phyloP scores from a whole-genome alignment of 1,284 basidiomycete species.

The Cutaneotrichosporon daszewskae region DNA sequence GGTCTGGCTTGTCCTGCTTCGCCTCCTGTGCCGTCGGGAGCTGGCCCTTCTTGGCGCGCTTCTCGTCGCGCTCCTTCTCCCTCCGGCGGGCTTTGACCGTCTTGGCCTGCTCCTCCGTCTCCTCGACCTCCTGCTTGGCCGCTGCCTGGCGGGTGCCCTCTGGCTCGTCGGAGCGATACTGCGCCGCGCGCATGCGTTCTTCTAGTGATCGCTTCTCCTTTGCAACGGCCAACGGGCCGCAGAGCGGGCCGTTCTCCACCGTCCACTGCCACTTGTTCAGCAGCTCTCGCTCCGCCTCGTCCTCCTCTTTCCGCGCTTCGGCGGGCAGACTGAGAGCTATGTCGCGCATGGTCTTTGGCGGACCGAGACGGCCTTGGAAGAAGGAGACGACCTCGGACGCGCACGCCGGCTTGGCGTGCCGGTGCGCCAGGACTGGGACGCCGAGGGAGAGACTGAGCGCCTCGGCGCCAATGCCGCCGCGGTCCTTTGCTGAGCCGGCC shows the following conservation, averaged over 20 bases:
- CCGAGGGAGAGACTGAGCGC: constrained; percentile 69
- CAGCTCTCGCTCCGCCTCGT: constrained; percentile 24
- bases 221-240: constrained; percentile 17
- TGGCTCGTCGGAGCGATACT: constrained; percentile 1
- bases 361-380: constrained; percentile 41
- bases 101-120: not conserved
- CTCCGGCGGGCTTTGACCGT: not conserved
- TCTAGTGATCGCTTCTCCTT: constrained; percentile 4
- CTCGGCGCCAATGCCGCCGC: constrained; percentile 77
- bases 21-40: not conserved
- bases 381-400: constrained; percentile 62
- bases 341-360: constrained; percentile 13
- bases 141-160: not conserved
- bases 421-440: constrained; percentile 76
- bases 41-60: constrained; percentile 28
- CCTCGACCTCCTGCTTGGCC: not conserved
- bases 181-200: constrained; percentile 12
- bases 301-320: constrained; percentile 19
- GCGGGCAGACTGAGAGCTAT: not conserved
- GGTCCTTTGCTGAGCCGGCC: constrained; percentile 74
- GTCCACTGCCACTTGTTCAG: constrained; percentile 22
- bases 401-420: constrained; percentile 71
- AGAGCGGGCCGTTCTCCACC: constrained; percentile 30
- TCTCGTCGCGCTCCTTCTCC: constrained; percentile 2
- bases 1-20: not conserved